phyloP scores from a whole-genome alignment of 2,329 filamentous ascomycete genomes.

The Fusarium coicis region DNA sequence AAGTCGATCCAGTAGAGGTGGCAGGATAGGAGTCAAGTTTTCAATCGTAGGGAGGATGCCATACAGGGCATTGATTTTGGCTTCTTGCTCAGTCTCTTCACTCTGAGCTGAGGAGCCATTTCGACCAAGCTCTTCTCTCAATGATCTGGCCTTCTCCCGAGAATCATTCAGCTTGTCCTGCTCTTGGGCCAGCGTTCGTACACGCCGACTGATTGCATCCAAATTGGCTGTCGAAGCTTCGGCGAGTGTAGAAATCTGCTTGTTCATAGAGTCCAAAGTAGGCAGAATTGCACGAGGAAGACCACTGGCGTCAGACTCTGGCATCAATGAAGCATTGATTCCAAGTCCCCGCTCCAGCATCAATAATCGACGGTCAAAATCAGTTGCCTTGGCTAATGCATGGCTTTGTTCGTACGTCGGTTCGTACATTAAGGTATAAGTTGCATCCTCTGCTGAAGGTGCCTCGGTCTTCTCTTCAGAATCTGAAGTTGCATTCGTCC shows the following conservation, averaged over 20 bases:
- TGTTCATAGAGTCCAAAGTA: constrained; percentile 81
- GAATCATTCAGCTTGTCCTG: constrained; percentile 77
- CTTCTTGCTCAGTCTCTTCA: constrained; percentile 74
- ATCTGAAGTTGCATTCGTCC: constrained; percentile 7
- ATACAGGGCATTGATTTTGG: constrained; percentile 93
- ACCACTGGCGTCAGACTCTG: constrained; percentile 68
- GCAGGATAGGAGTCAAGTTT: constrained; percentile 83
- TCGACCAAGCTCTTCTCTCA: constrained; percentile 68
- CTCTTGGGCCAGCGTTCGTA: constrained; percentile 76
- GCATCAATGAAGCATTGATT: constrained; percentile 74
- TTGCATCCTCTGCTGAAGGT: constrained; percentile 52
- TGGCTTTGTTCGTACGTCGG: constrained; percentile 74
- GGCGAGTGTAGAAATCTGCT: constrained; percentile 80
- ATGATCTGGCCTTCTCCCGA: constrained; percentile 68
- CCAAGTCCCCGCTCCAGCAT: constrained; percentile 85
- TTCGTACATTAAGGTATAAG: constrained; percentile 73
- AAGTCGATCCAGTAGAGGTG: constrained; percentile 84
- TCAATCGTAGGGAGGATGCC: constrained; percentile 90
- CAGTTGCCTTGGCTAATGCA: constrained; percentile 81
- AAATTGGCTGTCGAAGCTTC: constrained; percentile 78
- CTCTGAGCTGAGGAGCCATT: constrained; percentile 55
- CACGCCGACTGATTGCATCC: constrained; percentile 75
- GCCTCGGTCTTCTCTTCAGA: constrained; percentile 35
- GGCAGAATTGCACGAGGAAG: constrained; percentile 79
- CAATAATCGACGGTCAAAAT: constrained; percentile 85